A percentile compares a stretch with the other conserved stretches of the same genome.
Evolutionary conservation across 192 early-diverging fungal genomes (phyloP).

Genomic region (Spizellomyces sp.): DNA sequence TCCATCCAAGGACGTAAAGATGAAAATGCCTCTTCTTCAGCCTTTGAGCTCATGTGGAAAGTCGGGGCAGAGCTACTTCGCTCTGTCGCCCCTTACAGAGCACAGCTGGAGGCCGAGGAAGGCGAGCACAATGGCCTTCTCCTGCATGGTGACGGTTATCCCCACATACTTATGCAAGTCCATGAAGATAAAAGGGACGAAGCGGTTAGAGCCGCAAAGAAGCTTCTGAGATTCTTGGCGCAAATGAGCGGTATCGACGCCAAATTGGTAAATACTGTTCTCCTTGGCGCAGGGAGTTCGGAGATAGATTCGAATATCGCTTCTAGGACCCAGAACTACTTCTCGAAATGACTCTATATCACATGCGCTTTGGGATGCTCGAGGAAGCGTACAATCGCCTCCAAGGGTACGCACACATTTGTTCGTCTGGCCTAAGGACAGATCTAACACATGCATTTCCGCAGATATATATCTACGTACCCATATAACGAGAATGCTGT

Average conservation of each 20-base stretch:
- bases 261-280: background rate
- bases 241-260: constrained; percentile 18
- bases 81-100: constrained; percentile 14
- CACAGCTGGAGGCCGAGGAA: constrained; percentile 16
- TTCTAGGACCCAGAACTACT: constrained; percentile 6
- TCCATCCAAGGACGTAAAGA: background rate
- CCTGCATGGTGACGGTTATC: constrained; percentile 1
- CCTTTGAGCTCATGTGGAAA: constrained; percentile 23
- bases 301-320: background rate
- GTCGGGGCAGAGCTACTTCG: constrained; percentile 22
- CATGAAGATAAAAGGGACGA: constrained; percentile 7
- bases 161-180: constrained; percentile 10
- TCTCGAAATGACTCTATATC: constrained; percentile 27
- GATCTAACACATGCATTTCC: background rate
- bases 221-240: constrained; percentile 19
- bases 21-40: background rate
- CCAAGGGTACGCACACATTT: constrained; percentile 5
- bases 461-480: constrained; percentile 23
- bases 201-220: background rate
- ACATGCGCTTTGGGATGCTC: constrained; percentile 28
- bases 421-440: background rate
- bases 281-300: background rate
- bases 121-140: background rate
- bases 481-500: constrained; percentile 31
- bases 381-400: constrained; percentile 23